Evolutionary conservation across 2,329 filamentous ascomycete genomes (phyloP).

Genomic region (Botrytis elliptica): DNA sequence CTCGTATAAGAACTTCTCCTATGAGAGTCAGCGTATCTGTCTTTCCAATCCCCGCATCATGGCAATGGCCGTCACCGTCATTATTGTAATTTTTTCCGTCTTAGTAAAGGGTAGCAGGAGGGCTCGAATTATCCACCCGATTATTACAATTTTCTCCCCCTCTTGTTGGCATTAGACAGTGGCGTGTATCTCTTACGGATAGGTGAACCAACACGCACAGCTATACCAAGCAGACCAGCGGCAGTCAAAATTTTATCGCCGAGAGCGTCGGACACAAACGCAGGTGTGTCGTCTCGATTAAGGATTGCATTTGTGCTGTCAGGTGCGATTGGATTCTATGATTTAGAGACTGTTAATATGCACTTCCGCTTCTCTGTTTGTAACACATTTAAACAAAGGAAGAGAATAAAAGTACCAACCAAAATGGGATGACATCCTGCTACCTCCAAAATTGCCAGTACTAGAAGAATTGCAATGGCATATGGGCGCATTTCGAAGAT

Average conservation of each 20-base stretch:
- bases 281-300: neutral
- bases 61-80: no score
- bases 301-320: neutral
- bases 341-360: neutral
- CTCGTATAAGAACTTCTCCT: neutral
- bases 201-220: neutral
- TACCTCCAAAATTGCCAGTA: neutral
- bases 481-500: neutral
- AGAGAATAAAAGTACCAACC: neutral
- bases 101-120: neutral
- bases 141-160: fast-evolving
- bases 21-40: neutral
- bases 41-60: neutral
- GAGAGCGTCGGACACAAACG: neutral
- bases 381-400: neutral
- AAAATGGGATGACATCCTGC: neutral
- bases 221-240: no score
- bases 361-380: neutral
- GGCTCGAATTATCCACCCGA: neutral
- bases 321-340: neutral
- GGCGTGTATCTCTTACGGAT: neutral
- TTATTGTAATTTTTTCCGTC: neutral
- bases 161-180: no score
- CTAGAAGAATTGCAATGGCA: neutral
- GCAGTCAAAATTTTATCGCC: neutral